phyloP scores from a whole-genome alignment of 495 filamentous ascomycete species.

The Hypoxylon lenormandii region DNA sequence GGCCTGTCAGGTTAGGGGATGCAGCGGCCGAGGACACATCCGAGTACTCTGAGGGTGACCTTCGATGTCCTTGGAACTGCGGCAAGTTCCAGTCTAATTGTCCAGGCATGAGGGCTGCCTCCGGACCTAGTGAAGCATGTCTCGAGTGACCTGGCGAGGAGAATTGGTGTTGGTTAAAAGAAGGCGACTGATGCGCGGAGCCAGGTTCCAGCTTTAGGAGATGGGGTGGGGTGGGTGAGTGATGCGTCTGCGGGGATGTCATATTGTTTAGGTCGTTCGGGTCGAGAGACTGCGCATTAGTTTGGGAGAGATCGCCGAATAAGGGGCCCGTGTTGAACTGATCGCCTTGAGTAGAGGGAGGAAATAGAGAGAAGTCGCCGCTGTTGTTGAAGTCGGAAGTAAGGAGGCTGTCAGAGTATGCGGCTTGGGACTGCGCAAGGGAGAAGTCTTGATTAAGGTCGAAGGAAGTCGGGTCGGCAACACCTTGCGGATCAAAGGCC shows the following conservation, averaged over 20 bases:
- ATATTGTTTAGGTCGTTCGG: conserved; percentile 73
- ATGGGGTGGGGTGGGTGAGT: conserved; percentile 74
- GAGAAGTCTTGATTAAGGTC: conserved; percentile 58
- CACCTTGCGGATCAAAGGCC: conserved; percentile 51
- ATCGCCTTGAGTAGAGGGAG: conserved; percentile 54
- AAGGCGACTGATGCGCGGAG: conserved; percentile 68
- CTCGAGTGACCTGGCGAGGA: conserved; percentile 74
- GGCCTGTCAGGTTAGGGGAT: conserved; percentile 82
- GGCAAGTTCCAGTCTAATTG: conserved; percentile 79
- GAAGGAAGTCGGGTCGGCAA: conserved; percentile 53
- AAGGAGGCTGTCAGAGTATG: conserved; percentile 56
- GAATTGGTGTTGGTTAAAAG: conserved; percentile 69
- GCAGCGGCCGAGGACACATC: conserved; percentile 82
- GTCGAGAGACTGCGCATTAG: conserved; percentile 62
- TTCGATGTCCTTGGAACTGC: conserved; percentile 81
- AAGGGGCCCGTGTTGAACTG: conserved; percentile 62
- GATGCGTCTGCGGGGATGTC: conserved; percentile 70
- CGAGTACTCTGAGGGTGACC: conserved; percentile 89
- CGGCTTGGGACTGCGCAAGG: conserved; percentile 51
- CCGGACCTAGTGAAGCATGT: conserved; percentile 82
- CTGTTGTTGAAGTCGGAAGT: conserved; percentile 56
- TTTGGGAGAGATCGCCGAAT: conserved; percentile 67
- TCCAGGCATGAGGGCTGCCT: conserved; percentile 75
- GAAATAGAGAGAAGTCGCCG: conserved; percentile 68
- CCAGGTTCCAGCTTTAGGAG: conserved; percentile 73